A percentile compares a stretch with the other conserved stretches of the same genome.
phyloP scores from a whole-genome alignment of 2,329 filamentous ascomycete genomes.

The Phoma sp. region DNA sequence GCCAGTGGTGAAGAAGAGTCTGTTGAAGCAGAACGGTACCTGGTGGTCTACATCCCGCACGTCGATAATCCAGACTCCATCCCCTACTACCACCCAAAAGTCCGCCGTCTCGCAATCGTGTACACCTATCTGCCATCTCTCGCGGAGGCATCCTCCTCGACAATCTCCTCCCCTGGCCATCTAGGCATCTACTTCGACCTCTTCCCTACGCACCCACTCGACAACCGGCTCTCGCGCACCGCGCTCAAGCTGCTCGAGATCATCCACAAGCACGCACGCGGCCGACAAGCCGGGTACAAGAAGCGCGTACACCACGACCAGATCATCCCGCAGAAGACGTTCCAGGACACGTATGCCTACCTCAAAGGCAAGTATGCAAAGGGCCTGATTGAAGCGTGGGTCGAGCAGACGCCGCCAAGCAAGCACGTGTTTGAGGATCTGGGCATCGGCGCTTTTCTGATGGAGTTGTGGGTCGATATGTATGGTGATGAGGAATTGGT shows the following conservation, averaged over 20 bases:
- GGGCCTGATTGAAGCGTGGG: slow-evolving; percentile 75
- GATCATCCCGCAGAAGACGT: slow-evolving; percentile 74
- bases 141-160: not conserved
- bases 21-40: slow-evolving; percentile 50
- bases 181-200: slow-evolving; percentile 61
- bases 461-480: slow-evolving; percentile 89
- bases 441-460: slow-evolving; percentile 86
- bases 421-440: slow-evolving; percentile 98
- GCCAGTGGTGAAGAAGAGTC: slow-evolving; percentile 34
- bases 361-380: slow-evolving; percentile 83
- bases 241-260: slow-evolving; percentile 71
- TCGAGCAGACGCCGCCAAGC: slow-evolving; percentile 81
- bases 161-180: slow-evolving; percentile 44
- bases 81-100: slow-evolving; percentile 87
- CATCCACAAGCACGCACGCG: slow-evolving; percentile 76
- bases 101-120: slow-evolving; percentile 76
- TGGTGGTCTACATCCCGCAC: slow-evolving; percentile 83
- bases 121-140: slow-evolving; percentile 63
- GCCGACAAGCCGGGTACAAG: slow-evolving; percentile 69
- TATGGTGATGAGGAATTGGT: slow-evolving; percentile 57
- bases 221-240: slow-evolving; percentile 67
- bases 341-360: slow-evolving; percentile 81
- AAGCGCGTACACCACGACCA: slow-evolving; percentile 86
- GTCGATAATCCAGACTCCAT: slow-evolving; percentile 65
- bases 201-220: slow-evolving; percentile 49